Conservation (phyloP, 805 yeast species). For the Saturnispora diversa region DNA sequence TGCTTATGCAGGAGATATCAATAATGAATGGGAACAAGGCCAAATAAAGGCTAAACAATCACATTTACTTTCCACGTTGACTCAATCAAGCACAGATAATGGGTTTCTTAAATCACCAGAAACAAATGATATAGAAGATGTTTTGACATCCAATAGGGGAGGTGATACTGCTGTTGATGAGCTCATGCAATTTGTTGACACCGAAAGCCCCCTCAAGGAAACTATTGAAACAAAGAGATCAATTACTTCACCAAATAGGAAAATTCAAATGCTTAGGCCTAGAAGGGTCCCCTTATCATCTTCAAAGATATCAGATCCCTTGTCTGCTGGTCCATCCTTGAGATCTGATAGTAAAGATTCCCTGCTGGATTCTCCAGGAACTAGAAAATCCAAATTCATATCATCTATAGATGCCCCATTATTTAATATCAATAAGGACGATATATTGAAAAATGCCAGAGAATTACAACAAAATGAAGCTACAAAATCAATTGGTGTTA, state of each 20-base stretch:
- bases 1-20: slow-evolving; percentile 1
- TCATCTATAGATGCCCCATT: slow-evolving; percentile 42
- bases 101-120: slow-evolving; percentile 4
- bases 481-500: background rate
- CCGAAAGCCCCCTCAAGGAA: slow-evolving; percentile 1
- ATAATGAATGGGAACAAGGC: background rate
- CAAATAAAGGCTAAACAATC: background rate
- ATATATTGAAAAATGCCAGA: background rate
- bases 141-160: background rate
- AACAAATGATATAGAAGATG: slow-evolving; percentile 6
- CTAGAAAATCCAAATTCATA: slow-evolving; percentile 15
- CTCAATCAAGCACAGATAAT: background rate
- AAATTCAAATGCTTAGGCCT: slow-evolving; percentile 37
- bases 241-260: slow-evolving; percentile 33
- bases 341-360: slow-evolving; percentile 15
- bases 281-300: slow-evolving; percentile 28
- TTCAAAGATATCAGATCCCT: slow-evolving; percentile 24
- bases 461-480: background rate
- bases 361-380: slow-evolving; percentile 27
- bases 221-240: slow-evolving; percentile 4
- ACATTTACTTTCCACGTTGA: slow-evolving; percentile 2
- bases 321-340: slow-evolving; percentile 9
- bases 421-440: slow-evolving; percentile 33
- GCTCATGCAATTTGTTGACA: background rate
- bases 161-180: slow-evolving; percentile 1